A percentile compares a stretch with the other conserved stretches of the same genome.
Evolutionary conservation across 495 filamentous ascomycete genomes (phyloP).

Genomic region (Terfezia boudieri): DNA sequence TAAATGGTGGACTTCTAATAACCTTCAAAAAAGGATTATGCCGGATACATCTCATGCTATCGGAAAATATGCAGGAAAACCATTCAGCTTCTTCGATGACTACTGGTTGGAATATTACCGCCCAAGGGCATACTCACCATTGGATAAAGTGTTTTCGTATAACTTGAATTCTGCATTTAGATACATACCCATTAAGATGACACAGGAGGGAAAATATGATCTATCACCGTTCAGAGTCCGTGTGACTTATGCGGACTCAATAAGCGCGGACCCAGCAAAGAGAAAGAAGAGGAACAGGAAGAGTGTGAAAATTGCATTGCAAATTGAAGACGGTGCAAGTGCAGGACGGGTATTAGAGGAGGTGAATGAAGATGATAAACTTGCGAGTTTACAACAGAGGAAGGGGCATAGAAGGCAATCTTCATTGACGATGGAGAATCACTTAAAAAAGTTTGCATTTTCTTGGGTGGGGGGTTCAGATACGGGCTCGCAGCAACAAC

Average conservation of each 20-base stretch:
- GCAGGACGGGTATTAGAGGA: neutral
- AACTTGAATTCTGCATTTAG: constrained; percentile 70
- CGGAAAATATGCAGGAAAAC: constrained; percentile 25
- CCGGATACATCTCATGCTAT: constrained; percentile 26
- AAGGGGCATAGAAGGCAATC: neutral
- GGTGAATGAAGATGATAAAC: neutral
- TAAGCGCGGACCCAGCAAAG: neutral
- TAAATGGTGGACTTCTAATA: constrained; percentile 64
- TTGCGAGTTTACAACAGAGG: neutral
- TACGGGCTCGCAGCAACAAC: neutral
- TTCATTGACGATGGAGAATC: neutral
- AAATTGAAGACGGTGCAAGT: neutral
- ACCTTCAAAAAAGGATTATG: constrained; percentile 39
- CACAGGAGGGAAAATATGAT: constrained; percentile 50
- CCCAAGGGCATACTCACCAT: constrained; percentile 60
- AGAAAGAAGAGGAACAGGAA: constrained; percentile 10
- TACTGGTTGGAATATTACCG: constrained; percentile 98
- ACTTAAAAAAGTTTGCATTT: neutral
- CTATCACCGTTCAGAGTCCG: constrained; percentile 66
- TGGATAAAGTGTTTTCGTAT: constrained; percentile 71
- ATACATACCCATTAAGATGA: constrained; percentile 46
- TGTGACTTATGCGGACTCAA: constrained; percentile 9
- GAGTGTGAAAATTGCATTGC: neutral
- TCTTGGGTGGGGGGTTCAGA: neutral
- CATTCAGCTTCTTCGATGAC: constrained; percentile 58